Evolutionary conservation across 306 rosid species (phyloP).

Genomic region (Rosa multiflora): DNA sequence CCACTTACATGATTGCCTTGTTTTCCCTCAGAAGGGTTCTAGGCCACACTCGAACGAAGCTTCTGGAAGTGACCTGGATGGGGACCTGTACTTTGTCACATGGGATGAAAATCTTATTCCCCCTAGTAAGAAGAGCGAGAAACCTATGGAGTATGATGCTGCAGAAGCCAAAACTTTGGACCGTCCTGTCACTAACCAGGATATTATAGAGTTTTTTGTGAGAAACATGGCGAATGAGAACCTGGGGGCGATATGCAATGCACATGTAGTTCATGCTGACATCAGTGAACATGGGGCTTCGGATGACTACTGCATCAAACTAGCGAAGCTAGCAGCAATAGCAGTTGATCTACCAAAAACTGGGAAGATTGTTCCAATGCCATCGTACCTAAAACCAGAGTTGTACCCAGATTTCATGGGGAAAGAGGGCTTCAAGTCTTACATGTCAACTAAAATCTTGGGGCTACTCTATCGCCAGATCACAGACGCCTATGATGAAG

Average conservation of each 20-base stretch:
- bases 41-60: conserved; percentile 94
- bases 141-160: conserved; percentile 62
- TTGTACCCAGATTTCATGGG: conserved; percentile 92
- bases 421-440: conserved; percentile 61
- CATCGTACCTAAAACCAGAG: conserved; percentile 56
- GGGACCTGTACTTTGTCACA: conserved; percentile 87
- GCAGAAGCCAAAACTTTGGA: conserved; percentile 30
- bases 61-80: conserved; percentile 96
- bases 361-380: conserved; percentile 66
- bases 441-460: conserved; percentile 67
- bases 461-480: conserved; percentile 71
- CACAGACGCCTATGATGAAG: conserved; percentile 53
- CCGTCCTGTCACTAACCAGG: conserved; percentile 47
- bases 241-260: conserved; percentile 78
- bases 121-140: conserved; percentile 70
- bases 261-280: conserved; percentile 96
- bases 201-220: conserved; percentile 57
- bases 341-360: conserved; percentile 95
- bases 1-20: conserved; percentile 77
- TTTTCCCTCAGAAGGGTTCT: conserved; percentile 89
- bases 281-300: conserved; percentile 62
- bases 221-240: conserved; percentile 72
- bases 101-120: conserved; percentile 90
- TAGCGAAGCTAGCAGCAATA: conserved; percentile 79
- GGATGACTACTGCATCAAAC: conserved; percentile 53